Percentiles rank a stretch among this genome's conserved stretches.
phyloP scores from a whole-genome alignment of 2,329 filamentous ascomycete genomes.

The Epichloe sp. region DNA sequence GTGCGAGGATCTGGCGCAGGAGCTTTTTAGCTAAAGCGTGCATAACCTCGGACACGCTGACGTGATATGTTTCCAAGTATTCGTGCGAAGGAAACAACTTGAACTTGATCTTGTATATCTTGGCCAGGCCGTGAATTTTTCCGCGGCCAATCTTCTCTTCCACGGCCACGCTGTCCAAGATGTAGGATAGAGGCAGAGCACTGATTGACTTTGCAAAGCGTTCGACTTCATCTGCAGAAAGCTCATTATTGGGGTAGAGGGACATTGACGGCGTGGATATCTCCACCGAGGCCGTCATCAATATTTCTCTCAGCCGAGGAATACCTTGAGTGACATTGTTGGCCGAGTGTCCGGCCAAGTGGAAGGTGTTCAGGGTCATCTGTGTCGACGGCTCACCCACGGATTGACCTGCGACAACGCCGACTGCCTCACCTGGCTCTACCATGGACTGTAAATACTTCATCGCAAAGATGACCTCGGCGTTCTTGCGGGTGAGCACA shows the following conservation, averaged over 20 bases:
- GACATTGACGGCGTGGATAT: constrained; percentile 92
- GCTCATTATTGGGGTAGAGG: constrained; percentile 59
- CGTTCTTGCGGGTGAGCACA: constrained; percentile 52
- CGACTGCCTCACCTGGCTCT: constrained; percentile 91
- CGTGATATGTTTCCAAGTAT: constrained; percentile 76
- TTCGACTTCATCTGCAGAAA: constrained; percentile 55
- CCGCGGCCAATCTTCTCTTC: constrained; percentile 68
- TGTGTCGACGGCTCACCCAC: constrained; percentile 96
- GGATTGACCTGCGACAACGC: constrained; percentile 92
- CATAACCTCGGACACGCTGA: constrained; percentile 64
- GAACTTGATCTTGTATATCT: constrained; percentile 71
- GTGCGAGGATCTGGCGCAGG: constrained; percentile 54
- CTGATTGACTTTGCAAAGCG: constrained; percentile 88
- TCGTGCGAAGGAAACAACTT: constrained; percentile 75
- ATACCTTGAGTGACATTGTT: constrained; percentile 99
- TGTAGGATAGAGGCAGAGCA: constrained; percentile 67
- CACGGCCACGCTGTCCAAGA: constrained; percentile 70
- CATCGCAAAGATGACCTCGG: constrained; percentile 73
- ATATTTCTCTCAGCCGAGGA: constrained; percentile 87
- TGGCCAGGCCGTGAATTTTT: constrained; percentile 55
- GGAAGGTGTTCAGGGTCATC: constrained; percentile 99
- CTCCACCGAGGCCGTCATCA: constrained; percentile 87
- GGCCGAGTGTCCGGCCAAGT: constrained; percentile 93
- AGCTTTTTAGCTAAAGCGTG: constrained; percentile 70
- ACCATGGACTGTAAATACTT: constrained; percentile 89